Evolutionary conservation across 23 red algal genomes (phyloP), one percentile per base, ranked within the genome.

Genomic region (Gracilariopsis chorda): DNA sequence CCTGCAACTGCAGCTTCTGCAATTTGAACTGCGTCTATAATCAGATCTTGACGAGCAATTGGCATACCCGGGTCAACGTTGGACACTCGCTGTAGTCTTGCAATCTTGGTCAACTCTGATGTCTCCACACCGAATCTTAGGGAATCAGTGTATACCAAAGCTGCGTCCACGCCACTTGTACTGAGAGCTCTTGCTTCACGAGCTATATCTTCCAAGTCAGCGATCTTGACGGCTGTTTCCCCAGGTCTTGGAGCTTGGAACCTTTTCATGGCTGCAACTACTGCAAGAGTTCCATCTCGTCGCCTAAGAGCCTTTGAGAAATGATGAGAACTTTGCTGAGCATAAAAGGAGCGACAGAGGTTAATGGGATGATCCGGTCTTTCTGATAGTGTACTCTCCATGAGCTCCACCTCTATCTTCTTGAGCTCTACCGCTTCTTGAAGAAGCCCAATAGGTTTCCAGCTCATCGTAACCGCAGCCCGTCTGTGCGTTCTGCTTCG

Each of bases 1-100:
- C 97, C 97, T 11, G 67, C 80, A 35, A 89, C 93, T 59, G 76
- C 93, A 16, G 97, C 97, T 42, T 92, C 92, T 25, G 97, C 97
- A 44, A 99, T 83, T 51, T 99, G 97, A 23, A 99, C 72, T 30
- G 93, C 69, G 72, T 99, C 93, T 7, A 99, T 80, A 48, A 99
- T 92, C 28, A 99, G 1, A 67, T 99, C 97, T 44, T 87, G 78
- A 37, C 83, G 56, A 23, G 95, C 79, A 24, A 99, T 55, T 13
- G 97, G 97, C 74, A 88, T 86, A 8, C 89, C 77, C 12, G 35
- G 42, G 8, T 95, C 90, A 35, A 51, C 69, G 42, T 68, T 83
- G 1, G 52, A 53, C 21, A 27, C 40, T 34, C 16, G 21, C 10
- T 92, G 39, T 13, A 34, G 60, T 21, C 23, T 11, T 48, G 75